Evolutionary conservation across 176 grass and related monocot species (phyloP).

Genomic region (Coix lacrymajobi): DNA sequence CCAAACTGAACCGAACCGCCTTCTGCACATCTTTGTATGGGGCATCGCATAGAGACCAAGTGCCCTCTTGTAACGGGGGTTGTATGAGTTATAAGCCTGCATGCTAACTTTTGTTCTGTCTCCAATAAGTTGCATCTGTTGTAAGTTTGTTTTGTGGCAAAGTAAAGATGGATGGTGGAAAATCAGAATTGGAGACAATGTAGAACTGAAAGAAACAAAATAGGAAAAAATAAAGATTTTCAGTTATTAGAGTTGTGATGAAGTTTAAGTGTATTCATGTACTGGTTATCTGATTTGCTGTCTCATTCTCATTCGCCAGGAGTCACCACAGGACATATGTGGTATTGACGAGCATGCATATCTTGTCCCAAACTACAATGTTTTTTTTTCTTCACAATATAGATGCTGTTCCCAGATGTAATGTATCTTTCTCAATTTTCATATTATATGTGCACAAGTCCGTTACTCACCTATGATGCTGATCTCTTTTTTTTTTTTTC

Average conservation of each 20-base stretch:
- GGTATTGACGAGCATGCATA: not conserved
- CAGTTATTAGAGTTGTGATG: not conserved
- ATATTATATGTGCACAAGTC: not conserved
- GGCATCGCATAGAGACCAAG: not conserved
- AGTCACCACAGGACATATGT: no score
- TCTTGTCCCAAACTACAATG: not conserved
- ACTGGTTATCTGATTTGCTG: not conserved
- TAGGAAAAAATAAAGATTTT: not conserved
- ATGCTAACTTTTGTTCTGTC: conserved; percentile 8
- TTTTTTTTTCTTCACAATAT: no score
- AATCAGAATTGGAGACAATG: conserved; percentile 33
- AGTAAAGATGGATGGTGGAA: not conserved
- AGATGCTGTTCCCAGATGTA: not conserved
- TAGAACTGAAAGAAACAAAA: conserved; percentile 17
- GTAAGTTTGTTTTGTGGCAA: conserved; percentile 30
- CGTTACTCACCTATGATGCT: not conserved
- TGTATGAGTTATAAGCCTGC: conserved; percentile 34
- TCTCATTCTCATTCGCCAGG: not conserved
- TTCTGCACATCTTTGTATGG: not conserved
- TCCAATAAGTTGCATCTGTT: conserved; percentile 18
- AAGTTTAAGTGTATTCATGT: not conserved
- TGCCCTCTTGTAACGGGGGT: conserved; percentile 18
- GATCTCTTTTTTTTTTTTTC: no score
- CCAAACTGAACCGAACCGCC: conserved; percentile 15
- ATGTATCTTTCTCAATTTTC: no score